Evolutionary conservation across 495 filamentous ascomycete species (phyloP), one percentile per base, ranked within the genome.

Genomic region (Aspergillus cavernicola): DNA sequence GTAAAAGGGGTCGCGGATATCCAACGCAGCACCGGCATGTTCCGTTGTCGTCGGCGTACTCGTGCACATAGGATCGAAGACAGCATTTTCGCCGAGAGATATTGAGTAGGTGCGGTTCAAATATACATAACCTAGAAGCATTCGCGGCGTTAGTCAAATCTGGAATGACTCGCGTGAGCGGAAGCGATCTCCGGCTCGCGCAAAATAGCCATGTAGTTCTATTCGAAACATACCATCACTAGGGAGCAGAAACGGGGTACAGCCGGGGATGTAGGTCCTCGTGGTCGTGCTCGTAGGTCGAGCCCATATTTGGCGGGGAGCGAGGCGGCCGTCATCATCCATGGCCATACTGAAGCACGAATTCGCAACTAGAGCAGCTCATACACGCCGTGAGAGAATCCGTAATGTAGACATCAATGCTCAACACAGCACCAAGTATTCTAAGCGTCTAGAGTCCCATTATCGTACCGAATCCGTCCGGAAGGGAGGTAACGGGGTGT

Each of bases 1-100:
- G 66, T 95, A 96, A 70, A 97, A 98, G 9, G 90, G 92, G 57
- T 95, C 89, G 38, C 79, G 77, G 28, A 83, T 75, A 60, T 91
- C 82, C 35, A 83, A 77, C 32, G 72, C 66, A 38, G 76, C 65
- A 15, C 67, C 65, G 13, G 72, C 59, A 64, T 69, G 56, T 49
- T 55, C 41, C 6, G 60, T 64, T 6, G 66, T 58, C 9, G 61
- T 52, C 1, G 61, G 46, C 15, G 59, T 53, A 32, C 71, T 69
- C 4, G 83, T 81, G 60, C 86, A 89, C 15, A 77, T 59, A 5
- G 85, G 86, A 46, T 80, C 79, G 58, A 79, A 89, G 20, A 84
- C 67, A 35, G 80, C 85, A 56, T 83, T 80, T 49, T 74, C 72
- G 19, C 74, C 78, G 52, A 92, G 75, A 6, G 83, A 86, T 29